These are phyloP conservation scores for Geotrichum aggregatum DNA, from an alignment of 1,139 yeast species.

Conservation along the genomic window DNA sequence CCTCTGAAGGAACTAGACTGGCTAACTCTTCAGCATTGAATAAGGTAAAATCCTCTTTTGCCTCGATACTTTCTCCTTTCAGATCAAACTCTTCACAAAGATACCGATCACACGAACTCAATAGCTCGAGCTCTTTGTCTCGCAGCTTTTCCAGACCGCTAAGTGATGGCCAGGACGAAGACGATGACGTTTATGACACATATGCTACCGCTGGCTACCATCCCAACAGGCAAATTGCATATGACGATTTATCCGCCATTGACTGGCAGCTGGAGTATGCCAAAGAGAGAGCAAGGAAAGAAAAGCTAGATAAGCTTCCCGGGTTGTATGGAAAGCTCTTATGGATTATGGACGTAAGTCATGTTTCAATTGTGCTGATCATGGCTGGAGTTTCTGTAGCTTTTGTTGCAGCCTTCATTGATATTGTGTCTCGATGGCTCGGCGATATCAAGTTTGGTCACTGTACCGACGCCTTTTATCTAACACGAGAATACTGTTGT, in stretches of 20 bases:
- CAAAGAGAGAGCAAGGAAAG: slow-evolving; percentile 29
- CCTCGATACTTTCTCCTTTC: slow-evolving; percentile 46
- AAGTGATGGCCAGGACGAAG: slow-evolving; percentile 10
- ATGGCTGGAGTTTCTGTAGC: slow-evolving; percentile 23
- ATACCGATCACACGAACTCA: slow-evolving; percentile 46
- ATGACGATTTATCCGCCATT: slow-evolving; percentile 39
- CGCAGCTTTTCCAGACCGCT: background rate
- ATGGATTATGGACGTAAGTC: slow-evolving; percentile 19
- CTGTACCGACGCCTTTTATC: slow-evolving; percentile 42
- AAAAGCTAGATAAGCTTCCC: slow-evolving; percentile 23
- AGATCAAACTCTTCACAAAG: slow-evolving; percentile 54
- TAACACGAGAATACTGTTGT: slow-evolving; percentile 42
- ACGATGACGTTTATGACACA: slow-evolving; percentile 5
- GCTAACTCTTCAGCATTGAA: background rate
- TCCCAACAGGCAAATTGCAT: slow-evolving; percentile 24
- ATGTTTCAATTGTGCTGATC: slow-evolving; percentile 21
- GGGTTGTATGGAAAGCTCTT: slow-evolving; percentile 23
- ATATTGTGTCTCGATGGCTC: slow-evolving; percentile 58
- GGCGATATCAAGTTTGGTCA: slow-evolving; percentile 56
- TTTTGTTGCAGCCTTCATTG: slow-evolving; percentile 33
- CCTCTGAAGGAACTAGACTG: background rate
- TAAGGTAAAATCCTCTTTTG: slow-evolving; percentile 11
- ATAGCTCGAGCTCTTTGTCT: slow-evolving; percentile 5
- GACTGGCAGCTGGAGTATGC: slow-evolving; percentile 45
- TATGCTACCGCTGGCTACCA: slow-evolving; percentile 3